These are phyloP conservation scores for Thalassiosira pacifica DNA, from an alignment of 352 stramenopile genomes.

Conservation along the genomic window DNA sequence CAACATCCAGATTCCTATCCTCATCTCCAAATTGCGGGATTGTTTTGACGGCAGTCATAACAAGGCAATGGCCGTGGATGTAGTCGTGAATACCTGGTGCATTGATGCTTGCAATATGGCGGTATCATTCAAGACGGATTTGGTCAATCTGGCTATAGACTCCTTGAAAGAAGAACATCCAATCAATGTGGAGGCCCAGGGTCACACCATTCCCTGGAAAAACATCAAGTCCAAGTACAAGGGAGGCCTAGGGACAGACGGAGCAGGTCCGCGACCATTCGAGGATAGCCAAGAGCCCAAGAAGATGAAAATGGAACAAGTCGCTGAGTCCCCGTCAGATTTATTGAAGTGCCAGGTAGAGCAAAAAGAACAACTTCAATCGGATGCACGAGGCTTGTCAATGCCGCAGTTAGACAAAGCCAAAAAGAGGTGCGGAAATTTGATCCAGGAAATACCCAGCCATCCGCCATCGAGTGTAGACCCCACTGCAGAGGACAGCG, in stretches of 20 bases:
- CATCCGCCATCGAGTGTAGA: background rate
- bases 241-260: slow-evolving; percentile 20
- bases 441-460: slow-evolving; percentile 30
- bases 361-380: background rate
- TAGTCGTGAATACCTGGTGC: slow-evolving; percentile 41
- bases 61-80: slow-evolving; percentile 29
- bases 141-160: slow-evolving; percentile 29
- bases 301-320: background rate
- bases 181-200: slow-evolving; percentile 23
- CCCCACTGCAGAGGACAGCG: too few species aligned
- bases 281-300: slow-evolving; percentile 1
- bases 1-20: slow-evolving; percentile 30
- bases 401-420: slow-evolving; percentile 1
- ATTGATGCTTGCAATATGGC: slow-evolving; percentile 20
- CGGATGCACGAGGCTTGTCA: background rate
- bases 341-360: slow-evolving; percentile 29
- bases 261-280: slow-evolving; percentile 11
- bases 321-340: slow-evolving; percentile 16
- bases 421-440: background rate
- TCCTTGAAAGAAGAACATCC: slow-evolving; percentile 32
- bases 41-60: slow-evolving; percentile 35
- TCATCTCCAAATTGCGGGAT: slow-evolving; percentile 44
- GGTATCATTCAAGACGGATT: slow-evolving; percentile 29
- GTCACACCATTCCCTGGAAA: slow-evolving; percentile 28
- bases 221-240: too few species aligned